phyloP scores from a whole-genome alignment of 1,284 basidiomycete species.

The Stygiomarasmius scandens region DNA sequence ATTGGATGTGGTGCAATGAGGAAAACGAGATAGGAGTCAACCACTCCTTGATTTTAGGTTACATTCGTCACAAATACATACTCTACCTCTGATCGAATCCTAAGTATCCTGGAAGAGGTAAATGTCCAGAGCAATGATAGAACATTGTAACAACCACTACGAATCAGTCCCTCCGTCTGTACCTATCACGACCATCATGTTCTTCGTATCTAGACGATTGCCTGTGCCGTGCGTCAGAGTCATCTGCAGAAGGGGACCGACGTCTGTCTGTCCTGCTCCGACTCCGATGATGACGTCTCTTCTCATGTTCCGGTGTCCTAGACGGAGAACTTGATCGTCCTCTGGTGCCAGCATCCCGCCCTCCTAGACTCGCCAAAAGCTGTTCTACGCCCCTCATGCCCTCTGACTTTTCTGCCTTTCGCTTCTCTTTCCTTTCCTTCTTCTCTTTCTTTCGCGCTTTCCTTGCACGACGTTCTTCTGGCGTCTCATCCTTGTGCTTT shows the following conservation, averaged over 20 bases:
- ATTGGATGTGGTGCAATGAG: too few relatives aligned
- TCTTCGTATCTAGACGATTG: constrained; percentile 1
- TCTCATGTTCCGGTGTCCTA: constrained; percentile 18
- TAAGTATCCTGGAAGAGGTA: too few relatives aligned
- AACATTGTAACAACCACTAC: too few relatives aligned
- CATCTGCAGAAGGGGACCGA: background rate
- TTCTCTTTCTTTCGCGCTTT: constrained; percentile 46
- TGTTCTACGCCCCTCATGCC: constrained; percentile 61
- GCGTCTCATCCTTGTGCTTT: constrained; percentile 56
- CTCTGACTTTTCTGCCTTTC: constrained; percentile 48
- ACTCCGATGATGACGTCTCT: constrained; percentile 26
- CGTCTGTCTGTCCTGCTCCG: constrained; percentile 24
- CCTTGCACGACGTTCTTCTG: constrained; percentile 25
- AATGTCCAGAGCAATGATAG: too few relatives aligned
- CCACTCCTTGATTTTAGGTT: too few relatives aligned
- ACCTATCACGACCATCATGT: too few relatives aligned
- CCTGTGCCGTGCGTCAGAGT: background rate
- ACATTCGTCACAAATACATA: too few relatives aligned
- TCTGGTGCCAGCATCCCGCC: constrained; percentile 26
- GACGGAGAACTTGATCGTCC: constrained; percentile 17
- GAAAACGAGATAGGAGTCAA: too few relatives aligned
- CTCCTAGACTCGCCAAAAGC: constrained; percentile 47
- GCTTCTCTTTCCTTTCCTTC: constrained; percentile 50
- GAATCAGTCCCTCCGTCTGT: too few relatives aligned
- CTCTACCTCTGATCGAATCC: too few relatives aligned